phyloP scores from a whole-genome alignment of 805 yeast species.

The Metschnikowia noctiluminum region DNA sequence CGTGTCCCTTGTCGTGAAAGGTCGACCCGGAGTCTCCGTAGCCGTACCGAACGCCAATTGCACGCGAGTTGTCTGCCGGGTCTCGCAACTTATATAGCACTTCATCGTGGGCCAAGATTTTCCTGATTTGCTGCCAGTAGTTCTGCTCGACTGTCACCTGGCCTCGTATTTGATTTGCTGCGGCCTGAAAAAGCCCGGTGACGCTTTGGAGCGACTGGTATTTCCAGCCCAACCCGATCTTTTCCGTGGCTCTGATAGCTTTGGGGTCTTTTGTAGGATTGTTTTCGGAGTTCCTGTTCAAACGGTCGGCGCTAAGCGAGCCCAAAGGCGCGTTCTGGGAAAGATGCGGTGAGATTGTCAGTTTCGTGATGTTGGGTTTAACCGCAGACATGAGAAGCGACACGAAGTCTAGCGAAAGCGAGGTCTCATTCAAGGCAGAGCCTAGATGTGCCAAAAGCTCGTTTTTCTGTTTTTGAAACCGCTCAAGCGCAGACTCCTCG shows the following conservation, averaged over 20 bases:
- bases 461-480: conserved; percentile 47
- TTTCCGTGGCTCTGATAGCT: conserved; percentile 26
- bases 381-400: conserved; percentile 76
- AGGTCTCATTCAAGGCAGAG: conserved; percentile 82
- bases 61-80: conserved; percentile 43
- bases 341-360: conserved; percentile 85
- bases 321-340: conserved; percentile 73
- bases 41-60: conserved; percentile 83
- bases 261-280: conserved; percentile 11
- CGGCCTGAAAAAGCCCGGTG: conserved; percentile 45
- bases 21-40: conserved; percentile 87
- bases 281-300: conserved; percentile 23
- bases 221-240: conserved; percentile 80
- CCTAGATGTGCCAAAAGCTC: conserved; percentile 52
- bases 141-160: conserved; percentile 59
- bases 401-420: conserved; percentile 82
- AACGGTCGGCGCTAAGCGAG: conserved; percentile 54
- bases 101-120: conserved; percentile 49
- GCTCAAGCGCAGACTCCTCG: conserved; percentile 17
- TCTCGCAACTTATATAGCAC: conserved; percentile 65
- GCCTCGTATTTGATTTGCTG: conserved; percentile 48
- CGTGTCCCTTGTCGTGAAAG: conserved; percentile 72
- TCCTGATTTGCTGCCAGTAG: conserved; percentile 60
- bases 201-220: conserved; percentile 61
- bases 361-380: conserved; percentile 80